Evolutionary conservation across 192 early-diverging fungal species (phyloP), one percentile per base, ranked within the genome.

Genomic region (Cladochytrium replicatum): DNA sequence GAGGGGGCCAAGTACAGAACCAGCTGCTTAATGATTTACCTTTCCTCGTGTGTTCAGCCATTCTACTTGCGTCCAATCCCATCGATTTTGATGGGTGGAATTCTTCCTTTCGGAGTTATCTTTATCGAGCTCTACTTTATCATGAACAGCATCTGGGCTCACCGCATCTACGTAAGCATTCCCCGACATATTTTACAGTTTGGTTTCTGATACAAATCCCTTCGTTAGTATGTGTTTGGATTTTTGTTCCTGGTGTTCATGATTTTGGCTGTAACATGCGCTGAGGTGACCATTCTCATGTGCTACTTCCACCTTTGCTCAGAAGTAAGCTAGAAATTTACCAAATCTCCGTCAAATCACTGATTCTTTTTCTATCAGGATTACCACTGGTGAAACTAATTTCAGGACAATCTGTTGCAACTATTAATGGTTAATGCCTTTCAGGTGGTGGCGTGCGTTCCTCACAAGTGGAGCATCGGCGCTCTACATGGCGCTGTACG

Each of bases 401-500:
- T n/a, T n/a, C n/a, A n/a, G n/a, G n/a, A n/a, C 9, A 8, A 15
- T 22, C 24, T 15, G 2, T 23, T 43, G 11, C 11, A 15, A 43
- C 7, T 22, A 32, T 41, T 38, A 23, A 50, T 13, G 9, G 21
- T 11, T 9, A 22, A 39, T 50, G 17, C 46, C 23, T 8, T n/a
- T n/a, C 37, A 86, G 88, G 87, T 93, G 90, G 90, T 97, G 93
- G 93, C 63, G 84, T 39, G 77, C 87, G 3, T 94, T 91, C 67
- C 69, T 84, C 11, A 80, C 85, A 4, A 74, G 80, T 5, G 88
- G 72, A 7, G 78, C 81, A 41, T 86, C 78, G 6, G 75, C 80
- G 6, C 34, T 83, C 44, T 93, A 91, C 64, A 77, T 91, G 29
- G 87, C 88, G 57, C 58, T 80, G 30, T 92, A 93, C 67, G 67